Conservation (phyloP, 2,329 filamentous ascomycete genomes). For the Ceratocystis harringtonii region DNA sequence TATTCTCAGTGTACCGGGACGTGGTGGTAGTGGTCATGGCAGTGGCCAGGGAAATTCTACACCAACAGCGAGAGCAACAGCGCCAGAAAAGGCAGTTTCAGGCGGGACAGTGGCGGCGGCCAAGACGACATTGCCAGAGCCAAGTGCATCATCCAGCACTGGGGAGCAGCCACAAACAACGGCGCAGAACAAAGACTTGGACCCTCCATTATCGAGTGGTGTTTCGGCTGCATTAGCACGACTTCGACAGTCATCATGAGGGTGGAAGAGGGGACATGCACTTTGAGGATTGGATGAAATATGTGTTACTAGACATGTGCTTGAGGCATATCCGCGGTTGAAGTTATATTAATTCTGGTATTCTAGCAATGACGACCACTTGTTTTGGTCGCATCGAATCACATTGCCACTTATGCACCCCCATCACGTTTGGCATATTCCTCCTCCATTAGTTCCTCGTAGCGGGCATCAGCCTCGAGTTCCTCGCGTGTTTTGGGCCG, state of each 20-base stretch:
- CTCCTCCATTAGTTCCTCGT: conserved; percentile 40
- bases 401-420: conserved; percentile 27
- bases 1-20: conserved; percentile 13
- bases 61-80: not conserved
- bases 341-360: not conserved
- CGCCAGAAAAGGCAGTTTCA: not conserved
- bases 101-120: not conserved
- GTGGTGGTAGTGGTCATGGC: not conserved
- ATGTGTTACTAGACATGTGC: not conserved
- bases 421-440: conserved; percentile 42
- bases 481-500: conserved; percentile 33
- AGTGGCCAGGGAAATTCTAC: not conserved
- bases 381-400: not conserved
- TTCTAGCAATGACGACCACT: too few relatives aligned
- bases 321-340: not conserved
- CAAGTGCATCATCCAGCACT: not conserved
- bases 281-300: not conserved
- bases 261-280: not conserved
- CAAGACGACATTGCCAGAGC: not conserved
- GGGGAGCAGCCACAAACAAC: conserved; percentile 24
- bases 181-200: conserved; percentile 20
- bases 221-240: conserved; percentile 47
- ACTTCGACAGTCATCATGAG: conserved; percentile 30
- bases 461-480: conserved; percentile 34
- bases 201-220: conserved; percentile 36